Evolutionary conservation across 2,329 filamentous ascomycete species (phyloP).

Genomic region (Cercospora sp.): DNA sequence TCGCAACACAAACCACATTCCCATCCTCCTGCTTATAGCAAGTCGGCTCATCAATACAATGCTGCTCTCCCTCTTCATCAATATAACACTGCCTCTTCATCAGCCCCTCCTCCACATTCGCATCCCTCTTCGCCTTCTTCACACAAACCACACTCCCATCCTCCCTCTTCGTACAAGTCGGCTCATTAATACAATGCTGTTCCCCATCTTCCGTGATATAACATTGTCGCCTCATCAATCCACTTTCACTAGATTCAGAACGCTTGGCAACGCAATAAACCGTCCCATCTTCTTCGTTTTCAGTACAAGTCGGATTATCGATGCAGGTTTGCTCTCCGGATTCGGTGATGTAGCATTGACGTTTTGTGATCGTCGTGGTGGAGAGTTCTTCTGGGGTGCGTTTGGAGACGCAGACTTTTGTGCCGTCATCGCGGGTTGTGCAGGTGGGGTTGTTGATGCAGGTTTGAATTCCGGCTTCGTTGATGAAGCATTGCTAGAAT

Average conservation of each 20-base stretch:
- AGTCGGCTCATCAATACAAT: slow-evolving; percentile 17
- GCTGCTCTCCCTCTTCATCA: slow-evolving; percentile 4
- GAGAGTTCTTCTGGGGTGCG: background rate
- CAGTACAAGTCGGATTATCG: slow-evolving; percentile 16
- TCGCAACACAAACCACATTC: slow-evolving; percentile 15
- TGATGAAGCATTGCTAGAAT: slow-evolving; percentile 21
- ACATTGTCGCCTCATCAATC: slow-evolving; percentile 21
- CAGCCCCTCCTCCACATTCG: background rate
- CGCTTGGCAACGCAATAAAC: background rate
- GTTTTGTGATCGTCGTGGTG: slow-evolving; percentile 1
- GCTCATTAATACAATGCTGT: slow-evolving; percentile 19
- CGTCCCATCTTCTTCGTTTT: background rate
- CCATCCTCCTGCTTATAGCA: slow-evolving; percentile 18
- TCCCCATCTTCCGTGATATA: slow-evolving; percentile 16
- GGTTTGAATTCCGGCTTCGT: slow-evolving; percentile 18
- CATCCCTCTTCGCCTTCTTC: background rate
- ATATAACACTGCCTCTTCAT: background rate
- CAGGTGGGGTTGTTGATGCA: slow-evolving; percentile 24
- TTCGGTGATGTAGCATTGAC: slow-evolving; percentile 22
- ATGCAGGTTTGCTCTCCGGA: slow-evolving; percentile 18
- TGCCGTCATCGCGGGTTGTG: slow-evolving; percentile 18
- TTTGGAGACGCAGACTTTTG: slow-evolving; percentile 16
- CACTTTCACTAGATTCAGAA: background rate
- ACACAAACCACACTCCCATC: slow-evolving; percentile 19
- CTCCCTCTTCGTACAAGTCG: slow-evolving; percentile 19